Evolutionary conservation across 257 asterid species (phyloP), one percentile per base, ranked within the genome.

Genomic region (Mitragyna speciosa): DNA sequence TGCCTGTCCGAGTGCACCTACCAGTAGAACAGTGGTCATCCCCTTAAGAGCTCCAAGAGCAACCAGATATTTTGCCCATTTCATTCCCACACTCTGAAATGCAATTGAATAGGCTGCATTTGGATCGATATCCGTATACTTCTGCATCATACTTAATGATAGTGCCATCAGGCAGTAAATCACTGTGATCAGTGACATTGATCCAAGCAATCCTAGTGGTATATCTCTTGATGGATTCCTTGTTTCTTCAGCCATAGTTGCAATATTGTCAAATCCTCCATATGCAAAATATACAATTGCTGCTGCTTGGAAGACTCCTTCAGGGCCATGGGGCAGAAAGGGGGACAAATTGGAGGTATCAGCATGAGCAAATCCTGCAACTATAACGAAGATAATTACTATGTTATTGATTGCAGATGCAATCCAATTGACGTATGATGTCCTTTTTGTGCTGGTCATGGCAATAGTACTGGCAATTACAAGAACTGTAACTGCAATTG

Each of bases 41-140:
- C 86, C 85, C 68, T 85, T 85, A 39, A 85, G 79, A 68, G 88
- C 88, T 33, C 88, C 88, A 19, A 80, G 79, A 45, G 88, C 86
- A 24, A 85, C 88, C 45, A 85, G 72, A 61, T 73, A 82, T 72
- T 85, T 85, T 39, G 86, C 86, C 86, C 88, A 85, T 22, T 77
- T 77, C 85, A 82, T 80, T 47, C 88, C 86, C 51, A 74, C 84
- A 51, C 84, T 80, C 79, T 83, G 71, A 59, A 85, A 85, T 39
- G 86, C 86, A 26, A 83, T 52, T 24, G 85, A 69, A 47, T 80
- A 85, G 48, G 88, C 85, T 24, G 88, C 88, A 54, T 85, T 66
- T 4, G 80, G 61, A 28, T 83, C 86, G 31, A 85, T 77, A 68
- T 79, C 74, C 20, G 80, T 68, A n/a, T 77, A 85, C 61, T 84